phyloP scores from a whole-genome alignment of 495 filamentous ascomycete genomes.

The Margaritispora aquatica region DNA sequence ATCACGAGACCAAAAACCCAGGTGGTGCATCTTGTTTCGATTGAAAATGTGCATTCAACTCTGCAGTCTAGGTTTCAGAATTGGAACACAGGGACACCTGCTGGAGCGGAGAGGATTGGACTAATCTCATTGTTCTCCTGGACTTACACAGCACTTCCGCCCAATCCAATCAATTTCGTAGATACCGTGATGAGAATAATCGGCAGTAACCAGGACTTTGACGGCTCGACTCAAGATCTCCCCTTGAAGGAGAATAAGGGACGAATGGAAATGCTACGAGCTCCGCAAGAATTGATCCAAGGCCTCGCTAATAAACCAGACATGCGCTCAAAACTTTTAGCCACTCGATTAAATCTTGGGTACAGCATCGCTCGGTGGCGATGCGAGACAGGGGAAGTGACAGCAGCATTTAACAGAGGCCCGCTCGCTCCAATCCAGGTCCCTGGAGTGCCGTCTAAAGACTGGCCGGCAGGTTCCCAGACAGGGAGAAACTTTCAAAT shows the following conservation, averaged over 20 bases:
- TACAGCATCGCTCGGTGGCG: constrained; percentile 33
- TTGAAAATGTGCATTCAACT: background rate
- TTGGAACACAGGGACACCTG: background rate
- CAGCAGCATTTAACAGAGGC: constrained; percentile 35
- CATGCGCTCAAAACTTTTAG: background rate
- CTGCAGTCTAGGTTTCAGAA: too few species aligned
- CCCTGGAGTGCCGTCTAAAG: too few species aligned
- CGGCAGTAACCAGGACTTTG: background rate
- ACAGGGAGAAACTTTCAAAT: background rate
- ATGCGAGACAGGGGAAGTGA: constrained; percentile 34
- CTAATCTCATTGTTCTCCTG: constrained; percentile 38
- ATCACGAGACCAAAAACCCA: background rate
- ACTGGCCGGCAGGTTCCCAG: too few species aligned
- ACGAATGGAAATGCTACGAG: too few species aligned
- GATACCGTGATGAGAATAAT: constrained; percentile 23
- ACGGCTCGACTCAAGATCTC: background rate
- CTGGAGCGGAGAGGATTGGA: constrained; percentile 21
- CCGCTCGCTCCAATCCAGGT: constrained; percentile 37
- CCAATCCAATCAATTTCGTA: constrained; percentile 26
- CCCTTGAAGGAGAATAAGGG: too few species aligned
- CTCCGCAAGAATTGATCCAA: too few species aligned
- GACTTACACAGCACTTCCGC: constrained; percentile 36
- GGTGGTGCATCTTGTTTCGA: background rate
- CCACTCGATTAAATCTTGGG: constrained; percentile 29
- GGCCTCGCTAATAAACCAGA: too few species aligned